Base-by-base conservation (phyloP, 2,329 filamentous ascomycete genomes). In the Lojkania enalia region DNA sequence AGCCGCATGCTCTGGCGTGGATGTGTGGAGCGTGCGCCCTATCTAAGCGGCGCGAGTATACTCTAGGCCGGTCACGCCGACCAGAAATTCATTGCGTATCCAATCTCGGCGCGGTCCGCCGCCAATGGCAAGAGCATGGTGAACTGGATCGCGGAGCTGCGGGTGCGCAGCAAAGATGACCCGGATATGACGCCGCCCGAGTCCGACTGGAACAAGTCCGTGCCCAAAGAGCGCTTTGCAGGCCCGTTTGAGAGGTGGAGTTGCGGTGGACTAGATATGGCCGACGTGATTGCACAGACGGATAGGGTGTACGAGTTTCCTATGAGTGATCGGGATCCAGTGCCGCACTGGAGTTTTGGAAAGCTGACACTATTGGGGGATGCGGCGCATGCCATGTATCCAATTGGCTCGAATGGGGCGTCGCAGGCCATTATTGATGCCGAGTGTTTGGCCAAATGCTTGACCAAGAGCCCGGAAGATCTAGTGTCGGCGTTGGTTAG, bases 1-100 rank as follows among this genome's bases (percentile, higher is more conserved):
- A 0, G 73, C 3, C 65, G 73, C n/a, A 73, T 76, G 42, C 63
- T 76, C 2, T 76, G 72, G 71, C 69, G 73, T 14, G 73, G 73
- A 1, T 74, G 72, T 51, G 56, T 71, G 4, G 69, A 74, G 48
- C 66, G 68, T 7, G 48, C 56, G 5, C 67, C 69, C 1, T 74
- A 74, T 46, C 57, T 76, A 9, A 75, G 72, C 0, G 71, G 71
- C 15, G 70, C 69, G 5, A 67, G 62, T 7, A 75, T 75, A 72
- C 66, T 75, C 3, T 75, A 73, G 73, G 70, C 71, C 9, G 73
- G 74, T 3, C 73, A 75, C 42, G 74, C 72, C 1, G 70, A 76
- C 45, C 73, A 75, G 44, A 75, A 75, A 33, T 75, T 75, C 60
- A 75, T 76, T 49, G 72, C 73, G 4, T 76, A 76, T 43, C 74